Evolutionary conservation across 495 filamentous ascomycete species (phyloP).

Genomic region (Talaromyces wortmannii): DNA sequence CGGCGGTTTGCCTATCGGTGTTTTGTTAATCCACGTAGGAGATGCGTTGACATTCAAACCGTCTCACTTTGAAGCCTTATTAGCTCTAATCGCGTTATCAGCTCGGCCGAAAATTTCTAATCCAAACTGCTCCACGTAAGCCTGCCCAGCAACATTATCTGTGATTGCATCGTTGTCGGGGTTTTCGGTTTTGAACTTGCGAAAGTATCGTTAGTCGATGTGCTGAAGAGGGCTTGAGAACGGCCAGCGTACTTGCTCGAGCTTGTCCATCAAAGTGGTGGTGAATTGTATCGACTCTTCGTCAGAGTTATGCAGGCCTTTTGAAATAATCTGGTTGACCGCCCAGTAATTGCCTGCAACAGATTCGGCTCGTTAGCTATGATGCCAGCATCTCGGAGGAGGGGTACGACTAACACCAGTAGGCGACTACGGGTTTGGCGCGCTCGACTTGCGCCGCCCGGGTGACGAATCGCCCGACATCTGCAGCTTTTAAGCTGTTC

Average conservation of each 20-base stretch:
- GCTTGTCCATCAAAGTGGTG: constrained; percentile 78
- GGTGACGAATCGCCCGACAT: constrained; percentile 71
- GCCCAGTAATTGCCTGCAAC: constrained; percentile 80
- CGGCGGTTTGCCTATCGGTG: constrained; percentile 70
- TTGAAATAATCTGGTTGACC: constrained; percentile 81
- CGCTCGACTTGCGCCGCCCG: constrained; percentile 80
- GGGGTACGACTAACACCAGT: constrained; percentile 73
- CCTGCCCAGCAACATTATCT: constrained; percentile 78
- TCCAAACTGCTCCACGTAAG: constrained; percentile 91
- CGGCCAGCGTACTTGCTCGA: constrained; percentile 60
- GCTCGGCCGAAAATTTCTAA: constrained; percentile 80
- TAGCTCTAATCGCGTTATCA: constrained; percentile 70
- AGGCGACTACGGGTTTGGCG: constrained; percentile 78
- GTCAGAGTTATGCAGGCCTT: constrained; percentile 67
- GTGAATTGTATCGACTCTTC: constrained; percentile 73
- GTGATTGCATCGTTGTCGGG: constrained; percentile 63
- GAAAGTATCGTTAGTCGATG: background rate
- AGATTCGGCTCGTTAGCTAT: constrained; percentile 5
- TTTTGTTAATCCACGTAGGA: constrained; percentile 6
- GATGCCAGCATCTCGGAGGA: background rate
- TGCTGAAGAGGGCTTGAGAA: background rate
- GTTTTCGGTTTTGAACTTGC: constrained; percentile 60
- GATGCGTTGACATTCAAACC: background rate
- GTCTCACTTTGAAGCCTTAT: constrained; percentile 75
- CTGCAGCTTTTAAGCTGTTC: constrained; percentile 63